phyloP scores from a whole-genome alignment of 495 filamentous ascomycete genomes.

The Cladorrhinum samala region DNA sequence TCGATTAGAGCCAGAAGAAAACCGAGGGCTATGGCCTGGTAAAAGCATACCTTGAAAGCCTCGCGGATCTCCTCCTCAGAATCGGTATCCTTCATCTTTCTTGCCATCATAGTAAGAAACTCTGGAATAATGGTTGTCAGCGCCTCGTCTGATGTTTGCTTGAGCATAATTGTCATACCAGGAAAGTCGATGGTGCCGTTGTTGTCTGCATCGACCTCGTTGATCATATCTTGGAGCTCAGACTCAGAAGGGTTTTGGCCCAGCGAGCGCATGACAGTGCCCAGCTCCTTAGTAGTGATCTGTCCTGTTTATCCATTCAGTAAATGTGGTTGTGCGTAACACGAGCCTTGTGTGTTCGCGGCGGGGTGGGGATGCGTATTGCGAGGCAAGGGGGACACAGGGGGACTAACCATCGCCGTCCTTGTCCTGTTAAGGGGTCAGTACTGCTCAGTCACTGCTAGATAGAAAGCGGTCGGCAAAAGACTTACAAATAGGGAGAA shows the following conservation, averaged over 20 bases:
- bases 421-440: slow-evolving; percentile 71
- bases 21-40: too few relatives aligned
- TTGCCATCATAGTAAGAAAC: slow-evolving; percentile 99
- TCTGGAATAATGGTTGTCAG: slow-evolving; percentile 51
- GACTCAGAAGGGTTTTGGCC: slow-evolving; percentile 99
- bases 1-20: too few relatives aligned
- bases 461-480: not conserved
- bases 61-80: slow-evolving; percentile 99
- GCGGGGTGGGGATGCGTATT: not conserved
- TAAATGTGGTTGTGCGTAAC: slow-evolving; percentile 7
- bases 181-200: slow-evolving; percentile 99
- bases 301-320: slow-evolving; percentile 58
- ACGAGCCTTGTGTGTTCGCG: not conserved
- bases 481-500: slow-evolving; percentile 98
- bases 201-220: slow-evolving; percentile 99
- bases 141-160: slow-evolving; percentile 2
- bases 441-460: not conserved
- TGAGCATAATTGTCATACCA: slow-evolving; percentile 48
- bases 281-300: slow-evolving; percentile 99
- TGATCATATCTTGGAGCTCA: slow-evolving; percentile 99
- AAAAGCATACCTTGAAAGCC: slow-evolving; percentile 49
- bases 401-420: slow-evolving; percentile 94
- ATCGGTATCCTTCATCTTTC: slow-evolving; percentile 99
- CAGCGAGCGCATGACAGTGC: slow-evolving; percentile 98
- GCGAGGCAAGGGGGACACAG: slow-evolving; percentile 1